Base-by-base conservation (phyloP, 2,329 filamentous ascomycete species). In the Leptodontidium sp. region DNA sequence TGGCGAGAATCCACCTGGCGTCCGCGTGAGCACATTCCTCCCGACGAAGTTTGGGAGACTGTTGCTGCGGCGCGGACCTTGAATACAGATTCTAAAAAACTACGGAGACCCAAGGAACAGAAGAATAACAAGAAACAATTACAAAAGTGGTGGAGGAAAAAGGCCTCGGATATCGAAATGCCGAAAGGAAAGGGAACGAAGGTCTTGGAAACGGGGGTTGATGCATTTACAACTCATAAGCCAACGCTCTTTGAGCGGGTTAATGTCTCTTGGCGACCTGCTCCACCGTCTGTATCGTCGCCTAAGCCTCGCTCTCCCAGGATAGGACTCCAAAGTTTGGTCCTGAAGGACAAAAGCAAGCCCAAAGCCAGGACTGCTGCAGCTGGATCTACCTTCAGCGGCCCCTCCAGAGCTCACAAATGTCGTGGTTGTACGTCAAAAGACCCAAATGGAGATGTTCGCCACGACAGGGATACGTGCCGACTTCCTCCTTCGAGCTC, bases 11-110 rank as follows among this genome's bases (percentile, higher is more conserved):
- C 57, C 9, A 29, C 24, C 21, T 59, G 57, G 57, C 38, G 38
- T 45, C 57, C 57, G 5, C 57, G 57, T 26, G 57, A 59, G 43
- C 6, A 59, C 14, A 59, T 59, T n/a, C 57, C 57, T 12, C 5
- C 38, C 8, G 21, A 59, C 21, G 35, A 59, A 17, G 35, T 59
- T 21, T 45, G 57, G 57, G 57, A 59, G 17, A 59, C 35, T 15
- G 57, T 40, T 35, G 21, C 21, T 0, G 38, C 38, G 4, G 57
- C 57, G 21, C 21, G 21, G 21, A 59, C 45, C 6, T 17, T 59
- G 35, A 59, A 59, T 29, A 35, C 21, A 26, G 35, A 59, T 7
- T 15, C 21, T 14, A 11, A 11, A 2, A 9, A 59, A 35, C 14
- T 24, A 45, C 5, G 26, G 12, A 29, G 1, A 2, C 57, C 57